Evolutionary conservation across 768 basidiomycete genomes (phyloP).

Genomic region (Tulasnella sp.): DNA sequence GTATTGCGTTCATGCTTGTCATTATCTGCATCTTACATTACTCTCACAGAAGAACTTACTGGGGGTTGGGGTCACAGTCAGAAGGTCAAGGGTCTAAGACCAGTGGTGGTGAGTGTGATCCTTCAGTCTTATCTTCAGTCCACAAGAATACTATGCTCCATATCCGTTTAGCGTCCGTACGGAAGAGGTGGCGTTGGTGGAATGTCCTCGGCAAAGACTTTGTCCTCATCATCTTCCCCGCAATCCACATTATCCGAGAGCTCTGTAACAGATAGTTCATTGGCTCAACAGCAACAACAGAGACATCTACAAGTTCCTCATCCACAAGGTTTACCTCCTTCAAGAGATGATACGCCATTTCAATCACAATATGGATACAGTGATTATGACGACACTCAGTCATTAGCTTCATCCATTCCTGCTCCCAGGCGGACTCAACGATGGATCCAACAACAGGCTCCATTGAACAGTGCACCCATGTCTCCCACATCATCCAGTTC

Average conservation of each 20-base stretch:
- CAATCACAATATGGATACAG: neutral
- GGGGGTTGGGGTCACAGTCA: conserved; percentile 12
- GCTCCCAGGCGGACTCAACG: conserved; percentile 9
- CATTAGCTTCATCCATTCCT: conserved; percentile 9
- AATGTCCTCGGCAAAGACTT: neutral
- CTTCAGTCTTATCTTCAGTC: neutral
- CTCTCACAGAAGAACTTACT: conserved; percentile 2
- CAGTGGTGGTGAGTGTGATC: conserved; percentile 11
- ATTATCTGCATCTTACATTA: neutral
- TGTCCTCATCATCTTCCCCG: too few relatives aligned
- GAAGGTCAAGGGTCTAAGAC: conserved; percentile 6
- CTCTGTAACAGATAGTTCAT: neutral
- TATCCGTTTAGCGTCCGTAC: conserved; percentile 6
- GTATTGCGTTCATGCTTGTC: neutral
- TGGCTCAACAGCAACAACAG: neutral
- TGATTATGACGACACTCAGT: conserved; percentile 10
- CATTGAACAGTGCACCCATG: conserved; percentile 2
- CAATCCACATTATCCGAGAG: too few relatives aligned
- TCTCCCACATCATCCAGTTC: conserved; percentile 6
- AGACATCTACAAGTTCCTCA: neutral
- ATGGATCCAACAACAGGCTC: conserved; percentile 11
- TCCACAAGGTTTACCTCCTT: neutral
- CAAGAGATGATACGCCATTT: neutral
- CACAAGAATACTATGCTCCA: neutral
- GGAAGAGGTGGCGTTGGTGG: conserved; percentile 14